Percentiles rank a stretch among this genome's conserved stretches.
These are phyloP conservation scores for Panicum virgatum DNA, from an alignment of 202 grass and related monocot species.

Conservation along the genomic window DNA sequence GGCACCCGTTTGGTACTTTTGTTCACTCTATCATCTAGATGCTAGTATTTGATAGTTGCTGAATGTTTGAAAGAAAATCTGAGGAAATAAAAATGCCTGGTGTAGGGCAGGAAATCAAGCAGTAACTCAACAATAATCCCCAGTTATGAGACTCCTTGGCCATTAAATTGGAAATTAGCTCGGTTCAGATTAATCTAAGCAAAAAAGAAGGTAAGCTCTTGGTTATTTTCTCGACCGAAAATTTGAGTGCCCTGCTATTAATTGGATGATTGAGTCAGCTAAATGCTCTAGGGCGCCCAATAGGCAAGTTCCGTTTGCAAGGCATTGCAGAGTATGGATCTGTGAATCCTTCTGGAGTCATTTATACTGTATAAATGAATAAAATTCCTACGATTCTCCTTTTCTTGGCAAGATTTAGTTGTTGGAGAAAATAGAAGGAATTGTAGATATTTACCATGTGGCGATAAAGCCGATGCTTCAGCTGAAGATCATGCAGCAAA, in stretches of 20 bases:
- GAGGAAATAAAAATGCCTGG: too few relatives aligned
- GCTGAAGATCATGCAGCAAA: conserved; percentile 51
- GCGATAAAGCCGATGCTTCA: conserved; percentile 48
- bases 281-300: too few relatives aligned
- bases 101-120: too few relatives aligned
- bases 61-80: too few relatives aligned
- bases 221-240: background rate
- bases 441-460: conserved; percentile 49
- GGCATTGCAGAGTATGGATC: background rate
- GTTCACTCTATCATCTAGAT: too few relatives aligned
- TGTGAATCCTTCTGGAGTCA: background rate
- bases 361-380: too few relatives aligned
- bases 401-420: background rate
- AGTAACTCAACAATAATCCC: too few relatives aligned
- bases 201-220: background rate
- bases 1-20: too few relatives aligned
- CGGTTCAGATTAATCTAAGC: background rate
- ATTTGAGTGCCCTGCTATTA: background rate
- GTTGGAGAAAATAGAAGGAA: background rate
- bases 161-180: background rate
- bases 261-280: background rate
- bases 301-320: background rate
- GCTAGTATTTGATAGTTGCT: too few relatives aligned
- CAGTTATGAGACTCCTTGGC: background rate
- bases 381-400: background rate